Base-by-base conservation (phyloP, 2,329 filamentous ascomycete species). In the Colletotrichum costaricense region DNA sequence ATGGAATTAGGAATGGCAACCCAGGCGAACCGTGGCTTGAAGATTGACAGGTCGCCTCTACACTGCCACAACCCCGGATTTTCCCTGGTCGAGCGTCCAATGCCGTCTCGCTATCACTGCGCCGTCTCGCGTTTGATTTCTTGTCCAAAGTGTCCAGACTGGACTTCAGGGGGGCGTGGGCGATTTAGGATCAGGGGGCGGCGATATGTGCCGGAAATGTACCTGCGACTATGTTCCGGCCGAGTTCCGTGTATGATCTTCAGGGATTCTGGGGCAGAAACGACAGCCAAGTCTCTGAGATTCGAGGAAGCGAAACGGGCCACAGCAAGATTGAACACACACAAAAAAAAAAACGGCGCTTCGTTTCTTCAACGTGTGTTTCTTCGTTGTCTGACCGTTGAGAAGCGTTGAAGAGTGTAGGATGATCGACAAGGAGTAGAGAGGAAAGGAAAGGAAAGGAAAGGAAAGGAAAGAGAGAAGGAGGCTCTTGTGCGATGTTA, bases 161-260 rank as follows among this genome's bases (percentile, higher is more conserved):
- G 26, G 60, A 22, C 38, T 22, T 38, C 59, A 28, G 33, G 46
- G 30, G 62, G 28, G 62, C 62, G 57, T 63, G 69, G 54, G 30
- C 28, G 42, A 26, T 55, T 9, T 54, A 69, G 52, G 69, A 52
- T 63, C 69, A 69, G 66, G 69, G 69, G 58, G 59, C 65, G 66
- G 69, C 69, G 49, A 33, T 59, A 63, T 26, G 55, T 46, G 42
- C 66, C 24, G 49, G 52, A 57, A 46, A 22, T 22, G 67, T 66
- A 54, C 55, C 56, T 52, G 55, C 24, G 52, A 35, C 38, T 49
- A 52, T 64, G 59, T 72, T 72, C 66, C 70, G 60, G 55, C 59
- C 59, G 52, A 64, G 66, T 69, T 72, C 70, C 58, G 69, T 72
- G 59, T 72, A 46, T 69, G 65, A 69, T 72, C 58, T 69, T 72